Evolutionary conservation across 352 stramenopile genomes (phyloP), one percentile per base, ranked within the genome.

Genomic region (Globisporangium heterothallicum): DNA sequence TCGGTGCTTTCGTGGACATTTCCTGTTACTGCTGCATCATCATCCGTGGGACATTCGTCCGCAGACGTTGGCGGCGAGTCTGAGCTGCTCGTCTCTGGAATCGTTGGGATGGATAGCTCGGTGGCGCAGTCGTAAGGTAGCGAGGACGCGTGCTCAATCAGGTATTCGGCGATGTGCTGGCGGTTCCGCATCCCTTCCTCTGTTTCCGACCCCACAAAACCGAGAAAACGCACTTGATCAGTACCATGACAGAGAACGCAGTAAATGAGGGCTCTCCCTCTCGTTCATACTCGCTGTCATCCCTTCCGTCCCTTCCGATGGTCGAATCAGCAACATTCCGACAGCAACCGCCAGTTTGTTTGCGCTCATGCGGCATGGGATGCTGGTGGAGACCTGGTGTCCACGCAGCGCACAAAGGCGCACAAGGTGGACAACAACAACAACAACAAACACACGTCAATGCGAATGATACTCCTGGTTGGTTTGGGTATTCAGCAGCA

Each of bases 81-180:
- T n/a, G n/a, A n/a, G n/a, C n/a, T 27, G 14, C 19, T 53, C 52
- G 5, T 25, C 18, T 71, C 64, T 13, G 61, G 67, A 27, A 74
- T 68, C 16, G 60, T 48, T 40, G 66, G 56, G 7, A 71, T 44
- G 19, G 62, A 54, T 36, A 78, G 56, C 42, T 78, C 68, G 6
- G 66, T 72, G 27, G 58, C 34, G 41, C 56, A 72, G 34, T 82
- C 69, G 45, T 82, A 79, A 4, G 73, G 66, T 0, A 84, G 50
- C 12, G 58, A 49, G 2, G 59, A 41, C 16, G 71, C 73, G 35
- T 85, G 58, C 42, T 72, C 67, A 36, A 87, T 85, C 16, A 87
- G 32, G 6, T 82, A 64, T 22, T 70, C 61, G 16, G 72, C 70
- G 26, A 87, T 43, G 16, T 53, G 60, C 41, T 74, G 66, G 13